Base-by-base conservation (phyloP, 768 basidiomycete genomes). In the Cubamyces lactineus region DNA sequence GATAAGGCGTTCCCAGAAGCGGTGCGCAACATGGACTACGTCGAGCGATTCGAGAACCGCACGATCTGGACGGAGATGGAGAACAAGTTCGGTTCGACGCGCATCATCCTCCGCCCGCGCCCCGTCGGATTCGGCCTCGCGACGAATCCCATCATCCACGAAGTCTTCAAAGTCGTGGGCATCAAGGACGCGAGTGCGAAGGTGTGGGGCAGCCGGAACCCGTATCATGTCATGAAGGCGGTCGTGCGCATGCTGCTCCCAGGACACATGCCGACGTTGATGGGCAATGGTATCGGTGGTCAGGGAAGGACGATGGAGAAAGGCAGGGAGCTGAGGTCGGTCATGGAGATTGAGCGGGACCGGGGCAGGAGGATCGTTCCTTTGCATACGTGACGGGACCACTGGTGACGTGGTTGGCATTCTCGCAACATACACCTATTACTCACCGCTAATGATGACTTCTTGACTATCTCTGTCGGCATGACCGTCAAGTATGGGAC, bases 121-220 rank as follows among this genome's bases (percentile, higher is more conserved):
- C 89, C 91, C 7, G 84, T 92, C 71, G 97, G 97, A 2, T 98
- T 98, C 73, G 97, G 97, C 7, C 78, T 99, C 59, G 82, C 88
- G 59, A 93, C 92, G 71, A 94, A 96, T 69, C 95, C 94, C 1
- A 84, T 87, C 70, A 77, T 99, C 55, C 95, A 99, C 74, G 85
- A 88, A 70, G 83, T 99, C 43, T 82, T 96, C 70, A 91, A 92
- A 66, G 94, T 95, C 0, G 96, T 95, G 0, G 97, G 96, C 12
- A 91, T 99, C 77, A 91, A 93, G 73, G 96, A 99, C 76, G 82
- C 92, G 45, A 94, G 92, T 67, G 96, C 92, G 30, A 98, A 97
- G 76, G 91, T 98, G 19, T 92, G 92, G 86, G 95, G 96, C 16
- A 95, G 92, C 70, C 80, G 91, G 66, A 98, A 96, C 75, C 85